Evolutionary conservation across 768 basidiomycete genomes (phyloP).

Genomic region (Xerocomellus amylosporus): DNA sequence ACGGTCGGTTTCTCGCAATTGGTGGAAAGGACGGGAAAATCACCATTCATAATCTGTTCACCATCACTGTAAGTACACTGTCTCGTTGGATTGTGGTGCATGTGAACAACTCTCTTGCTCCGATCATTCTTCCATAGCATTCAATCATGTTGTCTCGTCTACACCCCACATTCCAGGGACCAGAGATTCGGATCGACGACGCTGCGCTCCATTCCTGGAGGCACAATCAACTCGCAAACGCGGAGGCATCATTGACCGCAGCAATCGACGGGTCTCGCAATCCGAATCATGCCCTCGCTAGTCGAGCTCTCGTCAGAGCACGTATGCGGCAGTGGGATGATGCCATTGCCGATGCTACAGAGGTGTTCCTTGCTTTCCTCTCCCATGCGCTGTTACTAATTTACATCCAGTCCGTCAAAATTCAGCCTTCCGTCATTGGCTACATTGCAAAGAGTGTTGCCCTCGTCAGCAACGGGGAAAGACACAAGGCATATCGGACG

Average conservation of each 20-base stretch:
- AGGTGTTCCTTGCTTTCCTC: background rate
- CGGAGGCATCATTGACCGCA: background rate
- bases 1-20: background rate
- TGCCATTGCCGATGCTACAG: background rate
- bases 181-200: background rate
- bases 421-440: background rate
- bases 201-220: too few relatives aligned
- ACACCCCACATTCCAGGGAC: background rate
- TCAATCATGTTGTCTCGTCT: background rate
- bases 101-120: background rate
- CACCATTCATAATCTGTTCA: background rate
- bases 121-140: background rate
- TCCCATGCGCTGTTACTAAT: background rate
- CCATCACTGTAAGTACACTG: background rate
- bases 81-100: too few relatives aligned
- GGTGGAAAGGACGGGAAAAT: background rate
- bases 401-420: background rate
- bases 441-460: constrained; percentile 2
- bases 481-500: background rate
- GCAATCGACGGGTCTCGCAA: background rate
- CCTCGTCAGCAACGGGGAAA: background rate
- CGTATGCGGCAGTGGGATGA: background rate
- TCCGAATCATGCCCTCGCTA: background rate
- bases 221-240: too few relatives aligned
- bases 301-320: background rate